Conservation (phyloP, 2,329 filamentous ascomycete genomes). For the Aotearoamyces nothofagi region DNA sequence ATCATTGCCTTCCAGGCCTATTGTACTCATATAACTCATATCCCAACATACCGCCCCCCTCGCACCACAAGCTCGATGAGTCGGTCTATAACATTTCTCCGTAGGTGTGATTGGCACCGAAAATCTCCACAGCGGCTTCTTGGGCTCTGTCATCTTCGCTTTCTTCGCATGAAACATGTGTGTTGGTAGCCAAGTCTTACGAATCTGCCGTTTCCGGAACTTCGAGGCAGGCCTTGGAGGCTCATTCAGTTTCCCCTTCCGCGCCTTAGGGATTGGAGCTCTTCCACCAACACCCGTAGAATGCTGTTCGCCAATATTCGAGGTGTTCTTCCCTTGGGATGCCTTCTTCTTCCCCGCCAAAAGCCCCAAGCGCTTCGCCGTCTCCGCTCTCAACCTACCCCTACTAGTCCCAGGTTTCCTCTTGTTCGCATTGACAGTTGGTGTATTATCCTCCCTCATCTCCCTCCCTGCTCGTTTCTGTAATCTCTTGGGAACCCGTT, state of each 20-base stretch:
- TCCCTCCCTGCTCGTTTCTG: constrained; percentile 51
- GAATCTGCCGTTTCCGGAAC: constrained; percentile 70
- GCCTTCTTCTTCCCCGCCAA: constrained; percentile 41
- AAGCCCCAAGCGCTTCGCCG: constrained; percentile 52
- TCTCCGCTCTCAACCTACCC: constrained; percentile 55
- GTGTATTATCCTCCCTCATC: constrained; percentile 85
- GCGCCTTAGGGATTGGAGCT: constrained; percentile 46
- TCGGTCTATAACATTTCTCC: constrained; percentile 78
- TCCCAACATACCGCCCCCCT: constrained; percentile 81
- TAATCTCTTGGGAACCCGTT: constrained; percentile 69
- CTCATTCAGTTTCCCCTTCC: constrained; percentile 54
- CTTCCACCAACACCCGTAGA: constrained; percentile 22
- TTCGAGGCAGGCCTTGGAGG: constrained; percentile 45
- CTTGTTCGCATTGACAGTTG: constrained; percentile 52
- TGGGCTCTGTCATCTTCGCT: constrained; percentile 71
- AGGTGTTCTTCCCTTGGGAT: constrained; percentile 20
- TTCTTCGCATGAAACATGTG: constrained; percentile 90
- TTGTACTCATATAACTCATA: constrained; percentile 83
- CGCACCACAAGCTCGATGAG: constrained; percentile 62
- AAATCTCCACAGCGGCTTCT: constrained; percentile 78
- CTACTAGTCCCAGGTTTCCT: constrained; percentile 44
- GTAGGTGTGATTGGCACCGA: constrained; percentile 73
- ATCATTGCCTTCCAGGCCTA: constrained; percentile 56
- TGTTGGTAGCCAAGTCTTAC: constrained; percentile 90
- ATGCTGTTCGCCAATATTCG: constrained; percentile 12